Evolutionary conservation across 768 basidiomycete genomes (phyloP), one percentile per base, ranked within the genome.

Genomic region (Mrakia gelida): DNA sequence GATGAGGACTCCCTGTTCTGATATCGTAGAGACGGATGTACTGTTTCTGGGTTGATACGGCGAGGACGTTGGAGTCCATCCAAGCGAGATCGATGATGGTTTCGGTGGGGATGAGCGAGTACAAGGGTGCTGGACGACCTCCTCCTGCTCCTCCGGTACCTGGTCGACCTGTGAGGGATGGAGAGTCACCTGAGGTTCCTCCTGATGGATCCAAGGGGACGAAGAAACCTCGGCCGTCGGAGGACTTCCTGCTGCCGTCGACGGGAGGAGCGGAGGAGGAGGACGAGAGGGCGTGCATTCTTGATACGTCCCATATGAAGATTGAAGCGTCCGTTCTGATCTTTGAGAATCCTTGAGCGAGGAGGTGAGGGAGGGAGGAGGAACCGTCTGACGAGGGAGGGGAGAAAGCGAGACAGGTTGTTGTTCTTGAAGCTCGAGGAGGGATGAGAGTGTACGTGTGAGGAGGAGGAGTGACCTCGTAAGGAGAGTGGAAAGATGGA

Each of bases 301-400:
- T 49, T 0, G 73, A 68, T 52, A 78, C 52, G 54, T 78, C 77
- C 77, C 77, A 78, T 49, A 78, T 52, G 30, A 62, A 49, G n/a
- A 78, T 71, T 38, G 63, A 67, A 15, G 77, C 41, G 34, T 78
- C 77, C 9, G 77, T 65, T 32, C 77, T 65, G 54, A 72, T 56
- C 43, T 78, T 78, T 15, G 77, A 59, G 72, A 74, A 73, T 1
- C 77, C 77, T 67, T 78, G 77, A 30, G 77, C 77, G 73, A 78
- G 77, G 3, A 78, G 65, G n/a, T 72, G 56, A 11, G 49, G 61
- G 26, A 61, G 23, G 21, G 49, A 38, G 21, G 34, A n/a, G 9
- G 59, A n/a, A 45, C 71, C 71, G 10, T 45, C 61, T 49, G 9
- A 4, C 1, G 70, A 41, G 5, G 73, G 52, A 13, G 71, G 72